Evolutionary conservation across 2,329 filamentous ascomycete species (phyloP), one percentile per base, ranked within the genome.

Genomic region (Fusarium proliferatum): DNA sequence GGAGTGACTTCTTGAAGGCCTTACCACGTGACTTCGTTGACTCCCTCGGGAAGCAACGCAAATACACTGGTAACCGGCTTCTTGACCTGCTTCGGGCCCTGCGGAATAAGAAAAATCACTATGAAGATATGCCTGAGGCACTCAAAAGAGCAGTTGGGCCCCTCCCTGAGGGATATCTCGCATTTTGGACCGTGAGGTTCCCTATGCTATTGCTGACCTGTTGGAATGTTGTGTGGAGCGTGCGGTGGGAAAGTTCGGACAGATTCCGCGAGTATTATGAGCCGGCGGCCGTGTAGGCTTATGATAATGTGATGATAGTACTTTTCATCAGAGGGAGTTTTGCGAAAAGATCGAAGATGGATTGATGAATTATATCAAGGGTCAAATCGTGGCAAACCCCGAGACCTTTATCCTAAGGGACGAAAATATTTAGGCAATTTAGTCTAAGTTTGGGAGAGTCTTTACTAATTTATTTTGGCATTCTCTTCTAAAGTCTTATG

Each of bases 71-170:
- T 1, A 88, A 90, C 3, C 89, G 91, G 52, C 89, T 99, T 80
- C 84, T 99, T 61, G 96, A 99, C 82, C 86, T 99, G 28, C 85
- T 99, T 26, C 89, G 96, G 4, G 96, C 96, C 3, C 85, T 99
- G 63, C 88, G 96, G 30, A 99, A 99, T 84, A 99, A 99, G 88
- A 94, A 93, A 78, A 97, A 98, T 73, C 96, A 99, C 80, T 99
- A 98, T 81, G 95, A 97, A 79, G 96, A 99, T 81, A 96, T 99
- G 94, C 89, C 93, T 11, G 93, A 95, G 19, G 85, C 90, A 55
- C 88, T 97, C 71, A 96, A 88, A 77, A 85, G 85, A 69, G 81
- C 82, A 36, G 93, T 97, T 1, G 95, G 94, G 0, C 84, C 91
- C 13, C 80, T 96, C 67, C 93, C 94, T 0, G 91, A 94, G 19